phyloP scores from a whole-genome alignment of 2,329 filamentous ascomycete species.

The Arthrobotrys iridis region DNA sequence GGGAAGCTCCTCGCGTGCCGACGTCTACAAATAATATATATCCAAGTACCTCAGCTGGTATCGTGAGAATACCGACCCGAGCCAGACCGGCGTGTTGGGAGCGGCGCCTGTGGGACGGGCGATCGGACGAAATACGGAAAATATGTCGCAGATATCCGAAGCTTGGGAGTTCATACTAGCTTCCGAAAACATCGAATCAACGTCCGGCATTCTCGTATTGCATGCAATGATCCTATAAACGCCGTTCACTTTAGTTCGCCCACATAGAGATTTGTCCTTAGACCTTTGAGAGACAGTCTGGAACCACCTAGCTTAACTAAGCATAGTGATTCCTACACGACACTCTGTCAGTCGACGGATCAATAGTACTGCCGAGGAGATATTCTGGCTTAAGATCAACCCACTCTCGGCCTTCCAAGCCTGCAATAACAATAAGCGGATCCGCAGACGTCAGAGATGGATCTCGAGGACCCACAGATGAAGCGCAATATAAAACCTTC shows the following conservation, averaged over 20 bases:
- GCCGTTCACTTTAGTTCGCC: conserved; percentile 22
- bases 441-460: conserved; percentile 10
- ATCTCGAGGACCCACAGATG: conserved; percentile 9
- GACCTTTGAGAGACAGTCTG: conserved; percentile 2
- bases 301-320: conserved; percentile 12
- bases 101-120: neutral
- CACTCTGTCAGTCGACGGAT: conserved; percentile 14
- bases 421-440: conserved; percentile 13
- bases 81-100: too few relatives aligned
- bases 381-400: conserved; percentile 38
- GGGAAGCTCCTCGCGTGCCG: too few relatives aligned
- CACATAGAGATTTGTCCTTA: neutral
- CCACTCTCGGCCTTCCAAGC: conserved; percentile 13
- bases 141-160: conserved; percentile 43
- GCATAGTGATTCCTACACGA: neutral
- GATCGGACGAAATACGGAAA: conserved; percentile 24
- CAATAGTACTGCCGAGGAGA: conserved; percentile 35
- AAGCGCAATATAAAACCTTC: conserved; percentile 13
- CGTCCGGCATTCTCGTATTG: conserved; percentile 25
- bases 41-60: too few relatives aligned
- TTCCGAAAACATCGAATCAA: neutral
- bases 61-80: too few relatives aligned
- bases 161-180: neutral
- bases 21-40: too few relatives aligned
- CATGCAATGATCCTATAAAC: conserved; percentile 35